Percentiles rank a stretch among this genome's conserved stretches.
These are phyloP conservation scores for Suillus lakei DNA, from an alignment of 768 basidiomycete species.

Conservation along the genomic window DNA sequence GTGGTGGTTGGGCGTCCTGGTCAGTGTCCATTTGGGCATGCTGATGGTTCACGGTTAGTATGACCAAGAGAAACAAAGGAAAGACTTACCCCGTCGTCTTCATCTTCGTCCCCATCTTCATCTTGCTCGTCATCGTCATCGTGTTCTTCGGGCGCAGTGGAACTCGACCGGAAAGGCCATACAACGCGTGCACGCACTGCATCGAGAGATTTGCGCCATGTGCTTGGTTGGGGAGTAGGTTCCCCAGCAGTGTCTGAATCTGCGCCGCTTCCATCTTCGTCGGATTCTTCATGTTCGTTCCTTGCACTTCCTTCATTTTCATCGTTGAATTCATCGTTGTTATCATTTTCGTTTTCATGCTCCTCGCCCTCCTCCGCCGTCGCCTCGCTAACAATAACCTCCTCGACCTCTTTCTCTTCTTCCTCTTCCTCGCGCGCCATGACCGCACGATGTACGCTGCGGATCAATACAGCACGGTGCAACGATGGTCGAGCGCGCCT, in stretches of 20 bases:
- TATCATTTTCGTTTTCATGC: slow-evolving; percentile 35
- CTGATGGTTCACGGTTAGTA: neutral
- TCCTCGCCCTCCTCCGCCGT: slow-evolving; percentile 39
- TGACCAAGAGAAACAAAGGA: neutral
- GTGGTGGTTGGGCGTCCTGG: slow-evolving; percentile 6
- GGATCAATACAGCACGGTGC: slow-evolving; percentile 72
- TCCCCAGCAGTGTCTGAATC: slow-evolving; percentile 17
- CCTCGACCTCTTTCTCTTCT: slow-evolving; percentile 54
- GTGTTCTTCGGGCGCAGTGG: slow-evolving; percentile 24
- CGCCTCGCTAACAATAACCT: slow-evolving; percentile 54
- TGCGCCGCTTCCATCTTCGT: slow-evolving; percentile 12
- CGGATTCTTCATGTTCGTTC: slow-evolving; percentile 15
- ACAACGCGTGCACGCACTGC: slow-evolving; percentile 32
- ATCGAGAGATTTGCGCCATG: slow-evolving; percentile 41
- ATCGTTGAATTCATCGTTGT: slow-evolving; percentile 17
- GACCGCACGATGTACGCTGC: slow-evolving; percentile 68
- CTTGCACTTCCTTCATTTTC: slow-evolving; percentile 17
- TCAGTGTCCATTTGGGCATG: slow-evolving; percentile 5
- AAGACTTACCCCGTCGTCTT: slow-evolving; percentile 21
- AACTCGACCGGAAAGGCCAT: slow-evolving; percentile 35
- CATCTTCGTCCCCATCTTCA: slow-evolving; percentile 24
- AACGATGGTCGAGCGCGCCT: slow-evolving; percentile 49
- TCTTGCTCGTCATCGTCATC: slow-evolving; percentile 32
- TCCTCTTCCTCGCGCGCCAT: slow-evolving; percentile 54
- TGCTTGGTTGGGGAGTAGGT: slow-evolving; percentile 13